A percentile compares a stretch with the other conserved stretches of the same genome.
These are phyloP conservation scores for Gnetum montanum DNA, from an alignment of 75 land plant species.

Conservation along the genomic window DNA sequence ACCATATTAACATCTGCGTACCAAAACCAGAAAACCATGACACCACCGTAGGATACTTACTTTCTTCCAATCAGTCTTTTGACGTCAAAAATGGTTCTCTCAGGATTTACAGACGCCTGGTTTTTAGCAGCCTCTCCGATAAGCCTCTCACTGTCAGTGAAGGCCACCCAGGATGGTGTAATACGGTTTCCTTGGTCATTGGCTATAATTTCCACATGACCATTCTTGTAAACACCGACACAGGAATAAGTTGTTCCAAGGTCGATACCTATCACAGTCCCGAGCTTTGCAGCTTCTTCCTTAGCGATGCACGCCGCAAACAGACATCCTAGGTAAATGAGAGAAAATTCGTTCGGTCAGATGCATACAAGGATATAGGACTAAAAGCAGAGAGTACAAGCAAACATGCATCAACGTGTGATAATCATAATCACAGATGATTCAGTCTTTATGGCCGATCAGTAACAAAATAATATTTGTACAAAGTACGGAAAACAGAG, in stretches of 20 bases:
- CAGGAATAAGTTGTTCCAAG: conserved; percentile 71
- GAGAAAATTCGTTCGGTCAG: background rate
- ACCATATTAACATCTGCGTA: background rate
- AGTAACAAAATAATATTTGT: too few relatives aligned
- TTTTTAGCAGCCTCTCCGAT: conserved; percentile 73
- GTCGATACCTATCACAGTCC: conserved; percentile 72
- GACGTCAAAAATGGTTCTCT: conserved; percentile 68
- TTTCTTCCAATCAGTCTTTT: conserved; percentile 58
- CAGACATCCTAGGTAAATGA: conserved; percentile 9
- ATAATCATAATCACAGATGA: too few relatives aligned
- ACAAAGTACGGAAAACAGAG: too few relatives aligned
- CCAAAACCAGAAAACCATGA: background rate
- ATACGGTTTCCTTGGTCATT: conserved; percentile 76
- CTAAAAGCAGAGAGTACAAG: too few relatives aligned
- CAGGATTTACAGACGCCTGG: conserved; percentile 62
- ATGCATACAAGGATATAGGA: too few relatives aligned
- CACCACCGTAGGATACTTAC: conserved; percentile 11
- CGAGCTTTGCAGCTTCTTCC: conserved; percentile 56
- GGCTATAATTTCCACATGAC: conserved; percentile 71
- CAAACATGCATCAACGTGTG: too few relatives aligned
- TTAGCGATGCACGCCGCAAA: conserved; percentile 25
- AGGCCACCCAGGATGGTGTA: conserved; percentile 71
- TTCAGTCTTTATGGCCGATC: too few relatives aligned
- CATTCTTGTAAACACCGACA: conserved; percentile 73
- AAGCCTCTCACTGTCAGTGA: conserved; percentile 52